A percentile compares a stretch with the other conserved stretches of the same genome.
Conservation (phyloP, 1,139 yeast species). For the Hansenula lynferdii region DNA sequence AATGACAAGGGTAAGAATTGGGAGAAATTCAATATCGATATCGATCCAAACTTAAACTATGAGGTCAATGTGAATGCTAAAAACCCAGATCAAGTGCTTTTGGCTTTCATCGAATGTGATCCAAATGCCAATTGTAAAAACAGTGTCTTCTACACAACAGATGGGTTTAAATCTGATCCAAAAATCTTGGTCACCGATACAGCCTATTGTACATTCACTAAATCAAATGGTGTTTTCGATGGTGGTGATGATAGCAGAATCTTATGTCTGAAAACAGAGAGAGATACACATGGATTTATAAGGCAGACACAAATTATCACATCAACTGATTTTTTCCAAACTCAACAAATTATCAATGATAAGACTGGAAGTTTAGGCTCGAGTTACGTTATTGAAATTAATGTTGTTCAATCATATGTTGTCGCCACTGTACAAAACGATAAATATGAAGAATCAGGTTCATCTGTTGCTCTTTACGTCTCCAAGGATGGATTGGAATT, state of each 20-base stretch:
- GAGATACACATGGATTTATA: slow-evolving; percentile 41
- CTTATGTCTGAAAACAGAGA: slow-evolving; percentile 41
- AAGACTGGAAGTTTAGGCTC: slow-evolving; percentile 24
- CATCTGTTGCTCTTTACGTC: slow-evolving; percentile 44
- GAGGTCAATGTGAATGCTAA: slow-evolving; percentile 36
- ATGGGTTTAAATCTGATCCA: slow-evolving; percentile 45
- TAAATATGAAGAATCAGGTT: slow-evolving; percentile 32
- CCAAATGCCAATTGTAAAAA: slow-evolving; percentile 30
- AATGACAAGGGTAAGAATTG: slow-evolving; percentile 56
- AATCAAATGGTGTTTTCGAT: slow-evolving; percentile 35
- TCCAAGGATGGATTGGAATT: slow-evolving; percentile 57
- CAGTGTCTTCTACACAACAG: slow-evolving; percentile 43
- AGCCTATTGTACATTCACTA: slow-evolving; percentile 48
- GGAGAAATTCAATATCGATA: slow-evolving; percentile 37
- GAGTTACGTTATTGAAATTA: slow-evolving; percentile 39
- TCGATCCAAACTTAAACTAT: slow-evolving; percentile 10
- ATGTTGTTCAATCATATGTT: slow-evolving; percentile 46
- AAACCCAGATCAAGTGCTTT: slow-evolving; percentile 35
- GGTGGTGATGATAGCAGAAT: slow-evolving; percentile 40
- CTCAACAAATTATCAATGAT: slow-evolving; percentile 32
- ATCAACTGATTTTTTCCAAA: slow-evolving; percentile 53
- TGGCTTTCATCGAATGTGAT: slow-evolving; percentile 36
- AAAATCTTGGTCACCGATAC: slow-evolving; percentile 26
- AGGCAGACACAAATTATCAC: slow-evolving; percentile 37
- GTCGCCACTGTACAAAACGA: slow-evolving; percentile 49